Evolutionary conservation across 768 basidiomycete species (phyloP).

Genomic region (Basidioascus undulatus): DNA sequence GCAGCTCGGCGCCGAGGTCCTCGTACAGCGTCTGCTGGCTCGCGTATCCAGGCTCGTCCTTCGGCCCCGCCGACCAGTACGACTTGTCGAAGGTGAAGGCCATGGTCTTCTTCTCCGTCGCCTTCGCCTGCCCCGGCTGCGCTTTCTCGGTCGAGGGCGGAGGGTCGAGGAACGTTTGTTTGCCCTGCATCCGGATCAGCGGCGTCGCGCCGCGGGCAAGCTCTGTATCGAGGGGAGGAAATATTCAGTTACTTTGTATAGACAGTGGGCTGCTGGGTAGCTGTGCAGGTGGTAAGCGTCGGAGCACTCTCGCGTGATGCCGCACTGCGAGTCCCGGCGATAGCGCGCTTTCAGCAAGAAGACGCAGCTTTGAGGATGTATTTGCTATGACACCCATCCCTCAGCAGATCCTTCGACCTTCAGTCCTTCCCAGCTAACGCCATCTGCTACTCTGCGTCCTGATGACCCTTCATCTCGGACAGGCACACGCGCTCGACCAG

Average conservation of each 20-base stretch:
- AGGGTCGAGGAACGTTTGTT: constrained; percentile 76
- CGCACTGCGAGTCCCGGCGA: not conserved
- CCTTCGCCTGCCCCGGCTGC: constrained; percentile 19
- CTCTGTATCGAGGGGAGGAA: constrained; percentile 28
- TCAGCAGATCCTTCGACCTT: too few relatives aligned
- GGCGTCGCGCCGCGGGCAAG: constrained; percentile 76
- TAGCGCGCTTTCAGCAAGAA: not conserved
- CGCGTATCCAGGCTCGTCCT: constrained; percentile 74
- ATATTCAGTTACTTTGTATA: not conserved
- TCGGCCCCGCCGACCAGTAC: constrained; percentile 75
- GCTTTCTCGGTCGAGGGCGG: constrained; percentile 14
- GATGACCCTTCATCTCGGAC: too few relatives aligned
- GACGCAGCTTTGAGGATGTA: not conserved
- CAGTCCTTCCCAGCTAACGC: too few relatives aligned
- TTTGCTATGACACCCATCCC: constrained; percentile 4
- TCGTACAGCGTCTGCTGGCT: constrained; percentile 85
- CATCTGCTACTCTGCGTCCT: too few relatives aligned
- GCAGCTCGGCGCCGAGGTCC: constrained; percentile 75
- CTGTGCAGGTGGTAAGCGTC: too few relatives aligned
- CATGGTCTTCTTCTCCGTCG: constrained; percentile 68
- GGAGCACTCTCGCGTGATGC: not conserved
- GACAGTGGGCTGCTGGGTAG: not conserved
- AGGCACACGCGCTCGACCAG: too few relatives aligned
- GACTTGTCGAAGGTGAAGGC: constrained; percentile 89
- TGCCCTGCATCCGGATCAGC: constrained; percentile 84